phyloP scores from a whole-genome alignment of 2,329 filamentous ascomycete species.

The Magnaporthiopsis rhizophila region DNA sequence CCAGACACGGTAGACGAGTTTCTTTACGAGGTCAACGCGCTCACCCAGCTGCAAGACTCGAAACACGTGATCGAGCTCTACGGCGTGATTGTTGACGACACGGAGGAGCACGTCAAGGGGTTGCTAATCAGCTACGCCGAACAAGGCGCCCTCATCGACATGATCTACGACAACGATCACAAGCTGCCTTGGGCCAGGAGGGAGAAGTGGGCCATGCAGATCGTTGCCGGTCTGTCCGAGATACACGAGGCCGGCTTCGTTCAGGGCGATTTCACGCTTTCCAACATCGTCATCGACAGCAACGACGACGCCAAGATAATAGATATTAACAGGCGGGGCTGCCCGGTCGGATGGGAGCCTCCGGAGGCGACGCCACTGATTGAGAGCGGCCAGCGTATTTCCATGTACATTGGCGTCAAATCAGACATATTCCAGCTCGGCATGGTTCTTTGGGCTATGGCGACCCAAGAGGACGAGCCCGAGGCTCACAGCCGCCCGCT shows the following conservation, averaged over 20 bases:
- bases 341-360: slow-evolving; percentile 94
- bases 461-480: slow-evolving; percentile 81
- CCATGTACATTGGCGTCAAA: slow-evolving; percentile 97
- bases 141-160: slow-evolving; percentile 79
- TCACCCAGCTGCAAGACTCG: slow-evolving; percentile 68
- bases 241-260: slow-evolving; percentile 96
- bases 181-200: slow-evolving; percentile 60
- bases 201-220: slow-evolving; percentile 85
- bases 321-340: slow-evolving; percentile 95
- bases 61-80: slow-evolving; percentile 77
- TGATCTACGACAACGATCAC: slow-evolving; percentile 72
- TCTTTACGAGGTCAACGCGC: slow-evolving; percentile 91
- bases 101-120: slow-evolving; percentile 68
- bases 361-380: slow-evolving; percentile 83
- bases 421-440: slow-evolving; percentile 93
- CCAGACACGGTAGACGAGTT: slow-evolving; percentile 96
- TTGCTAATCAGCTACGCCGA: slow-evolving; percentile 83
- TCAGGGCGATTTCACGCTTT: slow-evolving; percentile 93
- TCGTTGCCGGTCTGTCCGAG: slow-evolving; percentile 79
- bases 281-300: slow-evolving; percentile 89
- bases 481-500: slow-evolving; percentile 70
- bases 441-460: slow-evolving; percentile 93
- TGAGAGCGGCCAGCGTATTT: slow-evolving; percentile 79
- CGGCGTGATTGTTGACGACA: slow-evolving; percentile 79
- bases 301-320: slow-evolving; percentile 89